phyloP scores from a whole-genome alignment of 192 early-diverging fungal species.

The Obelidium mucronatum region DNA sequence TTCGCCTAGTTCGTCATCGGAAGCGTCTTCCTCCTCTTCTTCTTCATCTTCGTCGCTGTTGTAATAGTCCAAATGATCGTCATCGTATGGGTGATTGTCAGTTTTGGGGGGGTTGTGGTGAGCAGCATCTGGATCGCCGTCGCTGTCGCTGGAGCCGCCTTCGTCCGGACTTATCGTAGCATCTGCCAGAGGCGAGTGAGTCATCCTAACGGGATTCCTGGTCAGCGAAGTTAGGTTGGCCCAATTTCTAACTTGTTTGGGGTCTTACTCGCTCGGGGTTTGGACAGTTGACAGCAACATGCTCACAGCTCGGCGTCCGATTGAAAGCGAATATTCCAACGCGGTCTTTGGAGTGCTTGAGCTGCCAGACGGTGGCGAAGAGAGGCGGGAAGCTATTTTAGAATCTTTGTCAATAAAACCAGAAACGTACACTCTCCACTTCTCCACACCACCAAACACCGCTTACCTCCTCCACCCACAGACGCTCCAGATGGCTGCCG shows the following conservation, averaged over 20 bases:
- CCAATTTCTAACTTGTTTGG: too few species aligned
- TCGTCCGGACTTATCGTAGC: too few species aligned
- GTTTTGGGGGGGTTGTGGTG: too few species aligned
- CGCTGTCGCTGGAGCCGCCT: too few species aligned
- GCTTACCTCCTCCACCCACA: neutral
- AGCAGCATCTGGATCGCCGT: too few species aligned
- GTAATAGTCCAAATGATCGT: neutral
- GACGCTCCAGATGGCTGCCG: neutral
- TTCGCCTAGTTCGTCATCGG: neutral
- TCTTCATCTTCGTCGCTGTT: conserved; percentile 7
- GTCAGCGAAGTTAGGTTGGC: too few species aligned
- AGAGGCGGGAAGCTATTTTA: neutral
- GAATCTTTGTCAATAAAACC: too few species aligned
- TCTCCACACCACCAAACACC: neutral
- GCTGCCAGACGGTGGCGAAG: neutral
- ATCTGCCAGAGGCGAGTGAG: too few species aligned
- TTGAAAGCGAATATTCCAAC: neutral
- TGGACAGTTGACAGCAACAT: conserved; percentile 9
- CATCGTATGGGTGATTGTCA: neutral
- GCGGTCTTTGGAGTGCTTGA: neutral
- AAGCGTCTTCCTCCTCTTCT: conserved; percentile 20
- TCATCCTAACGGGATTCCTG: neutral
- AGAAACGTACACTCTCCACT: neutral
- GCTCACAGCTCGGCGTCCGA: conserved; percentile 12
- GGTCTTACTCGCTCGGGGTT: too few species aligned